These are phyloP conservation scores for Barbarea vulgaris DNA, from an alignment of 345 rosid species.

Conservation along the genomic window DNA sequence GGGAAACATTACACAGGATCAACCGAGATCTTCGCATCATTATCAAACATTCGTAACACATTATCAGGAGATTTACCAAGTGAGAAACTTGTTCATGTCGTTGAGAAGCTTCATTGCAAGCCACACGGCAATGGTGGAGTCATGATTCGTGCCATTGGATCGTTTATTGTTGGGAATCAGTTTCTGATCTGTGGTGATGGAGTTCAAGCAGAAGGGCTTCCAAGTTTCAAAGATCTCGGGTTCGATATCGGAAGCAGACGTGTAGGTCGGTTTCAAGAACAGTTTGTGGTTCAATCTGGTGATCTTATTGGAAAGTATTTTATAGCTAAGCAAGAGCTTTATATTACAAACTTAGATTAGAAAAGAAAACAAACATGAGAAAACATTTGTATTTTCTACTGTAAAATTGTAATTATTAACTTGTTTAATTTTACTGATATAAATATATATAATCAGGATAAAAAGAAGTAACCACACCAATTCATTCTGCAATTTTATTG, in stretches of 20 bases:
- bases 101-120: conserved; percentile 86
- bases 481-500: conserved; percentile 26
- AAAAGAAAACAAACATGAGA: neutral
- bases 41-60: conserved; percentile 69
- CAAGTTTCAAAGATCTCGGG: conserved; percentile 77
- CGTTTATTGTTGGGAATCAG: conserved; percentile 84
- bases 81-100: conserved; percentile 83
- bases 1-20: conserved; percentile 62
- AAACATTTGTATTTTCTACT: neutral
- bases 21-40: conserved; percentile 53
- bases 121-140: conserved; percentile 65
- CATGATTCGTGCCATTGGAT: conserved; percentile 76
- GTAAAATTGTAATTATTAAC: neutral
- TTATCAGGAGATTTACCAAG: conserved; percentile 84
- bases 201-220: conserved; percentile 86
- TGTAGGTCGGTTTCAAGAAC: conserved; percentile 88
- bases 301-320: conserved; percentile 62
- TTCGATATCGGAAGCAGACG: conserved; percentile 73
- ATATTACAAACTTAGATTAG: conserved; percentile 43
- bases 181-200: conserved; percentile 95
- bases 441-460: neutral
- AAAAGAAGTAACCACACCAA: conserved; percentile 25
- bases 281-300: conserved; percentile 67
- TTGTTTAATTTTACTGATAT: neutral
- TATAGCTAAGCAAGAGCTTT: conserved; percentile 77